These are phyloP conservation scores for Yamadazyma atmosphaerica DNA, from an alignment of 1,139 yeast species.

Conservation along the genomic window DNA sequence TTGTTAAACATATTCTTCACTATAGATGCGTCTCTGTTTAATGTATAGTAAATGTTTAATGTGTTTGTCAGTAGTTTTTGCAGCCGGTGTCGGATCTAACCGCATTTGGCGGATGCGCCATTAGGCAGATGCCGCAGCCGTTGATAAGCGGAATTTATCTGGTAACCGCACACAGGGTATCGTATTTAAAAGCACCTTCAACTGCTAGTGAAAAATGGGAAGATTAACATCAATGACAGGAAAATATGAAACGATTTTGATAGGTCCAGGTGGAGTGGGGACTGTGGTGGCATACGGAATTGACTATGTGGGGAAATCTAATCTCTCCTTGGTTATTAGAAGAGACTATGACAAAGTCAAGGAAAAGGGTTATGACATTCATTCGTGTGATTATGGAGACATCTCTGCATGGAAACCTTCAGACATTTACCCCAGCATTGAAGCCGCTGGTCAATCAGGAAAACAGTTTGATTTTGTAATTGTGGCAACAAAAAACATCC, in stretches of 20 bases:
- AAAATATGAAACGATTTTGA: slow-evolving; percentile 24
- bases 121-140: too few relatives aligned
- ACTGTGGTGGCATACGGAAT: slow-evolving; percentile 65
- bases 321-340: slow-evolving; percentile 51
- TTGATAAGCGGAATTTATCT: too few relatives aligned
- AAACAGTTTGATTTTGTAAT: slow-evolving; percentile 29
- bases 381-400: slow-evolving; percentile 31
- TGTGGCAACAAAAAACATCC: slow-evolving; percentile 34
- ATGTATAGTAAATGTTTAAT: too few relatives aligned
- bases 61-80: too few relatives aligned
- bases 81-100: too few relatives aligned
- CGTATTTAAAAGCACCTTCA: too few relatives aligned
- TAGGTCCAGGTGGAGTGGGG: slow-evolving; percentile 64
- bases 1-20: too few relatives aligned
- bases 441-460: slow-evolving; percentile 23
- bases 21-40: too few relatives aligned
- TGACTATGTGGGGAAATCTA: slow-evolving; percentile 40
- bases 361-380: slow-evolving; percentile 30
- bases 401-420: slow-evolving; percentile 26
- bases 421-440: slow-evolving; percentile 23
- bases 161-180: too few relatives aligned
- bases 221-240: not conserved
- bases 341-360: slow-evolving; percentile 30
- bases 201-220: too few relatives aligned
- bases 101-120: too few relatives aligned